Evolutionary conservation across 2,329 filamentous ascomycete species (phyloP), one percentile per base, ranked within the genome.

Genomic region (Neurospora sp.): DNA sequence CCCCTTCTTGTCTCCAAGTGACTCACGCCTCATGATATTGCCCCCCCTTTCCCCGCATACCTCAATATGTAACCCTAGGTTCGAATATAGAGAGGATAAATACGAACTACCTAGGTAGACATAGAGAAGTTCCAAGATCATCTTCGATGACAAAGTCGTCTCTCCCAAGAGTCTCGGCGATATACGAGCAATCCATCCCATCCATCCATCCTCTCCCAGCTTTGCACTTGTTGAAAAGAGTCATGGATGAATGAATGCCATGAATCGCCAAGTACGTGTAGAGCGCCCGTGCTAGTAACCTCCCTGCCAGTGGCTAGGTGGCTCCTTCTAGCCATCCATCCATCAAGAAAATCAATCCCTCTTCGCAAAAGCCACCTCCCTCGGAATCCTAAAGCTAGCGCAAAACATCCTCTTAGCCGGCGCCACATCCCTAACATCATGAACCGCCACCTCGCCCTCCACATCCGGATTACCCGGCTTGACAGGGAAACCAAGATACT

Each of bases 391-490:
- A 81, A 99, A 98, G 74, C 89, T 96, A 38, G 93, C 95, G 79
- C 96, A 98, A 80, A 95, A 98, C 94, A 97, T 97, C 78, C 91
- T 88, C 85, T 99, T 99, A 77, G 93, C 91, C 5, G 96, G 96
- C 71, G 93, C 92, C 69, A 99, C 96, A 74, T 96, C 89, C 73
- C 96, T 86, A 40, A 98, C 93, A 71, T 91, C 88, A 71, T 88
- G 81, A 73, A 93, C 87, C 0, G 82, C 82, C 43, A 87, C 81
- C 75, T 87, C 81, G 6, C 82, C 81, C 67, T 84, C 81, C 38
- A 79, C 78, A 69, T 84, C 82, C 36, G 80, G 79, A 70, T 87
- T 82, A 13, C 82, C 84, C 11, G 81, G 78, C 40, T 82, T 86
- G 76, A 93, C 85, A 3, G 83, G 81, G 72, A 84, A 84, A 1